These are phyloP conservation scores for Cladosporium cucumerinum DNA, from an alignment of 2,329 filamentous ascomycete species.

Conservation along the genomic window DNA sequence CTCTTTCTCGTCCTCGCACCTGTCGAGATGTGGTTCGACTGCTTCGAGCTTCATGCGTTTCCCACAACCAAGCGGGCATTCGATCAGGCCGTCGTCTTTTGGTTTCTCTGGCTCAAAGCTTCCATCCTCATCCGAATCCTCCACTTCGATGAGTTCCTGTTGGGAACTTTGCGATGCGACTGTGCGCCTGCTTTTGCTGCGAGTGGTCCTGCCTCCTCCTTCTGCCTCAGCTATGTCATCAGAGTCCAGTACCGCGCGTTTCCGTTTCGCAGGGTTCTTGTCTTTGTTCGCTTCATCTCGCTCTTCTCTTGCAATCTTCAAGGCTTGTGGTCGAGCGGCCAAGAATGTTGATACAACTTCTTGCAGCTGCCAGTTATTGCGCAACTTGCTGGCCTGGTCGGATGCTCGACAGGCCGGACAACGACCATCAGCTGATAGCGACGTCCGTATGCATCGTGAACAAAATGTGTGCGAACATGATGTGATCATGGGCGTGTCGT, in stretches of 20 bases:
- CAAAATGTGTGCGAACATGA: conserved; percentile 96
- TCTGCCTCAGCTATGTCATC: conserved; percentile 29
- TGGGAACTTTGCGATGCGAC: conserved; percentile 31
- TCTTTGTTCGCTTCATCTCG: conserved; percentile 24
- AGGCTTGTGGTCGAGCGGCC: conserved; percentile 57
- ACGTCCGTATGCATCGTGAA: conserved; percentile 88
- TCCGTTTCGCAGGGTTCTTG: conserved; percentile 50
- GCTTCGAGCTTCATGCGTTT: conserved; percentile 73
- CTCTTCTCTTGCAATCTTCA: conserved; percentile 58
- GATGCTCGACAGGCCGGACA: conserved; percentile 77
- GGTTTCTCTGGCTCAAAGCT: conserved; percentile 33
- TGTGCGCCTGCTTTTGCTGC: conserved; percentile 36
- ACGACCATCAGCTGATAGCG: conserved; percentile 75
- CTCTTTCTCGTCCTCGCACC: conserved; percentile 48
- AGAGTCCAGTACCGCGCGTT: conserved; percentile 38
- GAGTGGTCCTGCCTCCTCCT: conserved; percentile 34
- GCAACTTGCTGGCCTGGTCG: conserved; percentile 80
- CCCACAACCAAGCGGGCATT: conserved; percentile 76
- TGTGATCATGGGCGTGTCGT: conserved; percentile 89
- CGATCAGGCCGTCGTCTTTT: conserved; percentile 68
- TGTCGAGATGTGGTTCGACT: conserved; percentile 80
- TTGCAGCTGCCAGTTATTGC: conserved; percentile 79
- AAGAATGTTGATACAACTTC: conserved; percentile 80
- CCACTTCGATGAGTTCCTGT: conserved; percentile 31
- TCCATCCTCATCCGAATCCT: conserved; percentile 40